Evolutionary conservation across 129 eudicot species (phyloP), one percentile per base, ranked within the genome.

Genomic region (Sambucus nigra): DNA sequence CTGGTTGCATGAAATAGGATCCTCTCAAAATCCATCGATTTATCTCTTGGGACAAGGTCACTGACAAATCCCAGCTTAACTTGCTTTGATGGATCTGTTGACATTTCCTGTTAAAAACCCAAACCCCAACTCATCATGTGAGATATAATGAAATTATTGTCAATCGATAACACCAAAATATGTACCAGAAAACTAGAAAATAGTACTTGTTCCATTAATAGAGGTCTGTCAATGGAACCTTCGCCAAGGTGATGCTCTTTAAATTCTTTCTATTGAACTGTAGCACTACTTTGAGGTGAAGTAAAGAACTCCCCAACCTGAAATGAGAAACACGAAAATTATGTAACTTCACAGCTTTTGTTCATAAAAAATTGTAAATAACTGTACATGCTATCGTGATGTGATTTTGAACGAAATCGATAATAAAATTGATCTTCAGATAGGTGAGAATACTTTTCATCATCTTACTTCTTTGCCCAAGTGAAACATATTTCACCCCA

Each of bases 1-100:
- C 96, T 77, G 11, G 96, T 88, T 45, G 87, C 85, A 53, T 94
- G 94, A 64, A 88, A 88, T 19, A 88, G 31, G 51, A 88, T 80
- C 67, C 94, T 77, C 61, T 88, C 96, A 76, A 88, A 88, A 56
- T 86, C 83, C 38, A 80, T 58, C 14, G 94, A 69, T 68, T 80
- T 88, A 45, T 76, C 91, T 73, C 86, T 69, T 19, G 76, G 73
- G 26, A 88, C 87, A 33, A 88, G 83, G 24, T 94, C 96, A 57
- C 78, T 80, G n/a, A 83, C 75, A 69, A 70, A 83, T 40, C 96
- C 88, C 52, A 88, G 68, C 74, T 77, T 78, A 55, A 80, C 71
- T 73, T 87, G 96, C 66, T 73, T 83, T 42, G 94, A 80, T 1
- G 77, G 62, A 65, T 83, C 91, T 3, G 29, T 51, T 51, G 67